Percentiles rank a stretch among this genome's conserved stretches.
These are phyloP conservation scores for Candolleomyces efflorescens DNA, from an alignment of 768 basidiomycete species.

Conservation along the genomic window DNA sequence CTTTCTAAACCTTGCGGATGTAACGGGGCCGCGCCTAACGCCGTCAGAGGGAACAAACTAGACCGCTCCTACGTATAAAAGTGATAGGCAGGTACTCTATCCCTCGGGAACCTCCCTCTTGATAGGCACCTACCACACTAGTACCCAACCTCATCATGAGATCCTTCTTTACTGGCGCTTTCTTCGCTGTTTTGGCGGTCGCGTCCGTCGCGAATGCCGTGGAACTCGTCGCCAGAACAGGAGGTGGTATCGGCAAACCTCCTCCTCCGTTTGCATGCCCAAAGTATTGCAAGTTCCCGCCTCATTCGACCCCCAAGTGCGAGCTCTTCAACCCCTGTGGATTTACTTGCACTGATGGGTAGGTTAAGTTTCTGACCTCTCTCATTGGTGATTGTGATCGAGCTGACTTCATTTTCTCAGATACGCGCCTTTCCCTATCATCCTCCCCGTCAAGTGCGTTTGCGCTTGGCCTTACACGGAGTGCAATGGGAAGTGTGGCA, in stretches of 20 bases:
- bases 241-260: neutral
- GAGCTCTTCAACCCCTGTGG: conserved; percentile 32
- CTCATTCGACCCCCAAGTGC: conserved; percentile 35
- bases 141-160: no score
- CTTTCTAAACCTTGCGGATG: no score
- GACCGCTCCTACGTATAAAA: no score
- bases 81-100: no score
- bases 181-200: conserved; percentile 1
- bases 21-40: no score
- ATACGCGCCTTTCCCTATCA: conserved; percentile 25
- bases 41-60: no score
- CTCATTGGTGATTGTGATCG: neutral
- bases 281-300: conserved; percentile 28
- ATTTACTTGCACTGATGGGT: conserved; percentile 45
- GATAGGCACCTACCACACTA: no score
- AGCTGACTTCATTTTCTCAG: conserved; percentile 9
- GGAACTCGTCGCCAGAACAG: neutral
- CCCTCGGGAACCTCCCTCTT: no score
- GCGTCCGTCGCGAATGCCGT: neutral
- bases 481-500: conserved; percentile 49
- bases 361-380: conserved; percentile 9
- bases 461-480: conserved; percentile 37
- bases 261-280: conserved; percentile 2
- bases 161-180: neutral
- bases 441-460: conserved; percentile 33